Base-by-base conservation (phyloP, 352 stramenopile species). In the Pythium utonaiense region DNA sequence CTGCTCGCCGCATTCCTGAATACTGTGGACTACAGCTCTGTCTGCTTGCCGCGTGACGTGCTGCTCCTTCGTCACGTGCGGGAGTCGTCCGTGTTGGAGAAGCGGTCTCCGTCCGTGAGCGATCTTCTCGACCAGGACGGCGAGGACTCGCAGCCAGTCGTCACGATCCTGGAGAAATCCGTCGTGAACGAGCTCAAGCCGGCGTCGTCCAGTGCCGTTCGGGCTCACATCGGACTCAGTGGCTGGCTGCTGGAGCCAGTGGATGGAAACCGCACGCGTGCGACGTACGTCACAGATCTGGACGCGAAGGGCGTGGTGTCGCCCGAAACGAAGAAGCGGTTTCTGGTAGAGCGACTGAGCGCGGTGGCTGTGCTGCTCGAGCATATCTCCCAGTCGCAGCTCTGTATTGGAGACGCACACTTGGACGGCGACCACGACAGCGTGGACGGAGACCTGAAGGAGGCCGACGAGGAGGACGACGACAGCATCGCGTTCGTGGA, bases 91-190 rank as follows among this genome's bases (percentile, higher is more conserved):
- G 66, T 70, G 41, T 42, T 75, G 47, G 71, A 83, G 33, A 74
- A 74, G 28, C 70, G 69, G 5, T 70, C 69, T 1, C 60, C 60
- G 30, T 73, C 58, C 3, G 65, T 71, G 25, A 75, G 74, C 14
- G 75, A 93, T 50, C 24, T 69, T 12, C 57, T 69, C 27, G 64
- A 76, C 19, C 47, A 27, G 16, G 74, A 70, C 14, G 74, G 65
- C 16, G 70, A 83, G 12, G 71, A 78, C 47, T 70, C 74, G 0
- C 78, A 84, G 54, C 83, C 79, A 6, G 73, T 91, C 16, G 80
- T 86, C 40, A 70, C 84, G 47, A 87, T 93, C 42, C 60, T 91
- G 19, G 84, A 93, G 53, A 93, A 91, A 54, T 93, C 81, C 19
- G 80, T 93, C 17, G 69, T 70, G 14, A 93, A 82, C 53, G 84